Conservation (phyloP, 2,329 filamentous ascomycete species). For the Tolypocladium amazonense region DNA sequence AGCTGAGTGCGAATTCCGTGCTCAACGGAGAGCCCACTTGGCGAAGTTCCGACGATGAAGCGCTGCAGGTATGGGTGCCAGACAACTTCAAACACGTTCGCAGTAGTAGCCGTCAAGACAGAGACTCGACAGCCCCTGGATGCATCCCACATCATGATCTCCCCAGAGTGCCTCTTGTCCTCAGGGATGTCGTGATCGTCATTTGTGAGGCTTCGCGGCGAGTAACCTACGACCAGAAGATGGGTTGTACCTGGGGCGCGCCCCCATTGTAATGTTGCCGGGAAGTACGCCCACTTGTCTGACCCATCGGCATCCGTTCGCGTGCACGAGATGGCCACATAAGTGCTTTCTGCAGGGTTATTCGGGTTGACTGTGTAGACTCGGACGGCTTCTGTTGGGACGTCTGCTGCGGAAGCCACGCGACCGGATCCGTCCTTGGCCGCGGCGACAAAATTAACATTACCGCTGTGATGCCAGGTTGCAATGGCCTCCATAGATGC, state of each 20-base stretch:
- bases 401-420: slow-evolving; percentile 50
- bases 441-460: slow-evolving; percentile 52
- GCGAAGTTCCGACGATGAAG: slow-evolving; percentile 49
- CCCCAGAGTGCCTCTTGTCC: slow-evolving; percentile 45
- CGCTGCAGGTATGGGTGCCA: slow-evolving; percentile 47
- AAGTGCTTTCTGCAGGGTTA: slow-evolving; percentile 25
- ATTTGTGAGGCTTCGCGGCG: slow-evolving; percentile 40
- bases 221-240: slow-evolving; percentile 51
- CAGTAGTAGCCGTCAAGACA: slow-evolving; percentile 38
- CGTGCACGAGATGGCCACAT: slow-evolving; percentile 29
- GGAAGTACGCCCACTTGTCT: slow-evolving; percentile 51
- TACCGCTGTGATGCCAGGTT: slow-evolving; percentile 46
- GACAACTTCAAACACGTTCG: slow-evolving; percentile 54
- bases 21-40: slow-evolving; percentile 33
- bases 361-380: slow-evolving; percentile 37
- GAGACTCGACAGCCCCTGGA: slow-evolving; percentile 29
- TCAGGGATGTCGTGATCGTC: slow-evolving; percentile 49
- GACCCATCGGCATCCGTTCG: slow-evolving; percentile 20
- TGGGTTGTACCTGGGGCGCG: slow-evolving; percentile 30
- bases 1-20: slow-evolving; percentile 43
- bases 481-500: slow-evolving; percentile 27
- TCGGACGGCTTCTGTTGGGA: slow-evolving; percentile 40
- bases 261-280: slow-evolving; percentile 55
- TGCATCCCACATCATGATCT: slow-evolving; percentile 50
- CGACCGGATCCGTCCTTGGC: slow-evolving; percentile 36